Conservation (phyloP, 805 yeast genomes). For the Wickerhamomyces chaumierensis region DNA sequence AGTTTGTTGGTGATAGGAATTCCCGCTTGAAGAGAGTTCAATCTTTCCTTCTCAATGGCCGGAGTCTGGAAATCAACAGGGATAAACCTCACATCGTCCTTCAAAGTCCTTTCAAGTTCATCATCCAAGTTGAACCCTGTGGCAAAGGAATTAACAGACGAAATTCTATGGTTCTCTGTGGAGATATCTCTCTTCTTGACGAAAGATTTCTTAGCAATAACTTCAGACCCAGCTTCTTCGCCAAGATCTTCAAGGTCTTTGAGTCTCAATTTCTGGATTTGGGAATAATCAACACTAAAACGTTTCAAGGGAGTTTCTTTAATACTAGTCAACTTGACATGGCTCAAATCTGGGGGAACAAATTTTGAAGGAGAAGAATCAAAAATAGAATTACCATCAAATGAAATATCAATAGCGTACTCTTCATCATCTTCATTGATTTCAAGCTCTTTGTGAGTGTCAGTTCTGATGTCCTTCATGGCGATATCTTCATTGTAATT, state of each 20-base stretch:
- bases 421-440: slow-evolving; percentile 6
- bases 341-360: neutral
- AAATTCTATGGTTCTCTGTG: slow-evolving; percentile 1
- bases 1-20: slow-evolving; percentile 10
- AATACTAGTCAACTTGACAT: neutral
- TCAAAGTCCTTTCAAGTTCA: slow-evolving; percentile 12
- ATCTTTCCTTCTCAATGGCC: neutral
- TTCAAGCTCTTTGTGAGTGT: neutral
- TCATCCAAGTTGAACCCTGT: slow-evolving; percentile 10
- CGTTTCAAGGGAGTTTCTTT: neutral
- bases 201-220: slow-evolving; percentile 1
- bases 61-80: neutral
- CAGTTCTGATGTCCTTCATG: neutral
- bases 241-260: too few species aligned
- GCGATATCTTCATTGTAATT: neutral
- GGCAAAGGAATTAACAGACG: slow-evolving; percentile 9
- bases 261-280: slow-evolving; percentile 2
- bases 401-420: slow-evolving; percentile 15
- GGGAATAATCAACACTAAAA: slow-evolving; percentile 1
- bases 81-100: neutral
- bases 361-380: neutral
- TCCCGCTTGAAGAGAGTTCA: too few species aligned
- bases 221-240: too few species aligned
- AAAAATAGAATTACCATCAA: slow-evolving; percentile 8
- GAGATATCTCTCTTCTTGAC: neutral